Evolutionary conservation across 257 asterid species (phyloP).

Genomic region (Buddleja alternifolia): DNA sequence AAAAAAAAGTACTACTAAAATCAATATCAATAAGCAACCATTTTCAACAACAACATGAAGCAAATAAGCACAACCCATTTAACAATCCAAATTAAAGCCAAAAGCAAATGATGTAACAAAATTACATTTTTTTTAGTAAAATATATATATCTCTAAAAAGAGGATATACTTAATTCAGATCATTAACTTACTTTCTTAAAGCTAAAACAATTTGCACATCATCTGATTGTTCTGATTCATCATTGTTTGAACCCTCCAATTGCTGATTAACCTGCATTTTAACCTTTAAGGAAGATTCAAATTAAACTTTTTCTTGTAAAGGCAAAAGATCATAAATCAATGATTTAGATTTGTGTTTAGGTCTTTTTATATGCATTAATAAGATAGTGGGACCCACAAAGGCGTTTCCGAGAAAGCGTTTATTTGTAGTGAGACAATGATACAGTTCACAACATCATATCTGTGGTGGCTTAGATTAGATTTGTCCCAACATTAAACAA

Average conservation of each 20-base stretch:
- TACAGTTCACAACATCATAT: neutral
- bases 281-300: slow-evolving; percentile 14
- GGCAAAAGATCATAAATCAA: too few relatives aligned
- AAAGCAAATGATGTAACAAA: neutral
- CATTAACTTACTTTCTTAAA: slow-evolving; percentile 35
- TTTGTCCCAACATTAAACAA: too few relatives aligned
- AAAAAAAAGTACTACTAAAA: neutral
- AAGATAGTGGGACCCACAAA: too few relatives aligned
- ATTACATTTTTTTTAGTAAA: too few relatives aligned
- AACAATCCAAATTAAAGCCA: slow-evolving; percentile 5
- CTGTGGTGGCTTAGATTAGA: too few relatives aligned
- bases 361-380: too few relatives aligned
- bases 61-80: slow-evolving; percentile 14
- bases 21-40: slow-evolving; percentile 12
- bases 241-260: slow-evolving; percentile 15
- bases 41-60: neutral
- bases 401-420: too few relatives aligned
- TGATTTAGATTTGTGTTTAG: too few relatives aligned
- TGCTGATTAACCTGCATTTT: slow-evolving; percentile 27
- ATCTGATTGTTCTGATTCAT: slow-evolving; percentile 36
- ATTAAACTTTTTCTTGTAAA: too few relatives aligned
- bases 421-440: too few relatives aligned
- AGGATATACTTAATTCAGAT: too few relatives aligned
- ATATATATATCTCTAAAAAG: too few relatives aligned
- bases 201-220: slow-evolving; percentile 28